A percentile compares a stretch with the other conserved stretches of the same genome.
Conservation (phyloP, 2,329 filamentous ascomycete genomes). For the Hypoxylon sp. region DNA sequence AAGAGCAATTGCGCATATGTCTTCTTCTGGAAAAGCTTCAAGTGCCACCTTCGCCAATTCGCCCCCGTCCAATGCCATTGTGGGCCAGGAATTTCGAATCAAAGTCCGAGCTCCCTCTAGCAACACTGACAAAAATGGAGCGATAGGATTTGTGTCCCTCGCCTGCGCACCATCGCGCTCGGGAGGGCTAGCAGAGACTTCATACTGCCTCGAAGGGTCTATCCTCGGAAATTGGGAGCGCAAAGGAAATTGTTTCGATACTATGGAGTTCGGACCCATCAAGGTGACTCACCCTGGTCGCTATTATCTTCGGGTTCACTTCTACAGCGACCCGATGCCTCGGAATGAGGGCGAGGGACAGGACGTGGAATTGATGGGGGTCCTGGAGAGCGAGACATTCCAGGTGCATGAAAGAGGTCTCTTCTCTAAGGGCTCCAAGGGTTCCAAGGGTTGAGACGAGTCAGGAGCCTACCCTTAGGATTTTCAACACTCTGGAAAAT, state of each 20-base stretch:
- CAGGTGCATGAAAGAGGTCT: conserved; percentile 9
- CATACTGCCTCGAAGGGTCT: conserved; percentile 16
- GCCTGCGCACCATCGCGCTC: conserved; percentile 2
- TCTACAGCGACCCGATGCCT: conserved; percentile 26
- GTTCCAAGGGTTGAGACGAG: not conserved
- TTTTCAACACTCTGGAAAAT: not conserved
- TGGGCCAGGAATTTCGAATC: conserved; percentile 24
- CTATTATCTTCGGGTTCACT: conserved; percentile 26
- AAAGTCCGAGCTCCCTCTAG: conserved; percentile 24
- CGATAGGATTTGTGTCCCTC: conserved; percentile 26
- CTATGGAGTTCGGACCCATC: conserved; percentile 27
- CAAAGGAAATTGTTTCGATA: not conserved
- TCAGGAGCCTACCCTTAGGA: not conserved
- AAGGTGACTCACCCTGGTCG: conserved; percentile 17
- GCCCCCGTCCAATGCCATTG: conserved; percentile 16
- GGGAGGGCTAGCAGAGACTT: not conserved
- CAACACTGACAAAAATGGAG: conserved; percentile 20
- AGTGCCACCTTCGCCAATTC: conserved; percentile 17
- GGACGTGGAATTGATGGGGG: conserved; percentile 26
- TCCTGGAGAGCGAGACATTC: conserved; percentile 29
- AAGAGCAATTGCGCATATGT: conserved; percentile 13
- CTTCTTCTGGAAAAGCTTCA: conserved; percentile 15
- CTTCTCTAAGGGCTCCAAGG: not conserved
- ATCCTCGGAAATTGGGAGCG: conserved; percentile 26
- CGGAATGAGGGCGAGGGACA: conserved; percentile 11